Evolutionary conservation across 768 basidiomycete species (phyloP).

Genomic region (Mycena albidolilacea): DNA sequence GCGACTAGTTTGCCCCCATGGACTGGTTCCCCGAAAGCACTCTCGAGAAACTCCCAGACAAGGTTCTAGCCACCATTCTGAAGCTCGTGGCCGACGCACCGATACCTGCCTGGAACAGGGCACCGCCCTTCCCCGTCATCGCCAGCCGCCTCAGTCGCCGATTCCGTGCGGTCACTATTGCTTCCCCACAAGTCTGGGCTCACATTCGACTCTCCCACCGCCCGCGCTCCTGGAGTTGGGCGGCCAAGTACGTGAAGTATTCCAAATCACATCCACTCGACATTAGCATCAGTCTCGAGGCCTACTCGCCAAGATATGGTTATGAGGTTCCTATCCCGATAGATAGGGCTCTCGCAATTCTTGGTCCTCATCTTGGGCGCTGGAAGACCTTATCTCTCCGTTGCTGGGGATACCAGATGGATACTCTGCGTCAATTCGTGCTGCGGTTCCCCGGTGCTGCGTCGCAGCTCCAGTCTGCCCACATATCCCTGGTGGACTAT

Average conservation of each 20-base stretch:
- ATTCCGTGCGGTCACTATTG: neutral
- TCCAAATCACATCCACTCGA: neutral
- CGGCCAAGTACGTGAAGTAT: neutral
- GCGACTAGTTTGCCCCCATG: neutral
- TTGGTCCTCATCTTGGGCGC: conserved; percentile 12
- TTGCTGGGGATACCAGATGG: neutral
- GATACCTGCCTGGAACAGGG: neutral
- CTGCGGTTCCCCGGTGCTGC: neutral
- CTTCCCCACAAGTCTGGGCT: neutral
- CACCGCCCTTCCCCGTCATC: neutral
- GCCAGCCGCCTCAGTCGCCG: neutral
- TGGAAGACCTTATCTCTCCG: conserved; percentile 15
- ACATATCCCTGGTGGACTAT: neutral
- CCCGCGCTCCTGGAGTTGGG: neutral
- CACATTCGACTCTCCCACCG: neutral
- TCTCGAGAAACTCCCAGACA: neutral
- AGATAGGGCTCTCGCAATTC: neutral
- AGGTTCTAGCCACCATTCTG: neutral
- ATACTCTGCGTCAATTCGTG: conserved; percentile 13
- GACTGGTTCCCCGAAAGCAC: neutral
- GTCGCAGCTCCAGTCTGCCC: neutral
- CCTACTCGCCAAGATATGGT: neutral
- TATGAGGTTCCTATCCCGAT: neutral
- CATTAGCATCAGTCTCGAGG: conserved; percentile 9
- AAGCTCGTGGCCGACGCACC: neutral